Percentiles rank a stretch among this genome's conserved stretches.
phyloP scores from a whole-genome alignment of 768 basidiomycete genomes.

The Boletus rubescentipes region DNA sequence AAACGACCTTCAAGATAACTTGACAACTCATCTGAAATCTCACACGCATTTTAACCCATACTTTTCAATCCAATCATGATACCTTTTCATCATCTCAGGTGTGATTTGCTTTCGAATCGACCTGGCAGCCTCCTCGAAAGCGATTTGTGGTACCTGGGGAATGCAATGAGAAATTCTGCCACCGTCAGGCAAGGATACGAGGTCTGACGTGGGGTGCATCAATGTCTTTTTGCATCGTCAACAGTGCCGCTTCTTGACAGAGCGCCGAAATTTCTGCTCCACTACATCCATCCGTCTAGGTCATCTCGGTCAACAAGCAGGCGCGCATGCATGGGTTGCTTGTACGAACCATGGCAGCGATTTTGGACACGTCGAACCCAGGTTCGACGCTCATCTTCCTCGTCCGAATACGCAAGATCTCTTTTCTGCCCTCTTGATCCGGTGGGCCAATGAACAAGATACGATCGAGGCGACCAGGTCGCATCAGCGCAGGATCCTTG shows the following conservation, averaged over 20 bases:
- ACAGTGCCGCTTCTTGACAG: slow-evolving; percentile 93
- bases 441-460: slow-evolving; percentile 95
- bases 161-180: not conserved
- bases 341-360: slow-evolving; percentile 63
- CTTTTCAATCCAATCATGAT: slow-evolving; percentile 62
- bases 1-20: not conserved
- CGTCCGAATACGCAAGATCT: slow-evolving; percentile 81
- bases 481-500: slow-evolving; percentile 92
- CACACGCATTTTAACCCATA: slow-evolving; percentile 23
- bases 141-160: slow-evolving; percentile 66
- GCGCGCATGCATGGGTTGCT: not conserved
- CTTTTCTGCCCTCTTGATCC: slow-evolving; percentile 71
- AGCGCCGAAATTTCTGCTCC: slow-evolving; percentile 91
- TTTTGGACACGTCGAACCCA: slow-evolving; percentile 58
- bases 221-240: slow-evolving; percentile 89
- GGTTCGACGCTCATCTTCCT: slow-evolving; percentile 78
- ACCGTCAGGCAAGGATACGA: not conserved
- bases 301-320: slow-evolving; percentile 4
- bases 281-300: slow-evolving; percentile 90
- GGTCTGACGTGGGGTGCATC: slow-evolving; percentile 67
- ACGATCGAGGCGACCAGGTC: slow-evolving; percentile 92
- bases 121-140: slow-evolving; percentile 73
- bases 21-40: not conserved
- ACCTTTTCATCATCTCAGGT: slow-evolving; percentile 68
- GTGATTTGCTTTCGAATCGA: slow-evolving; percentile 83